Conservation (phyloP, 2,329 filamentous ascomycete species). For the Nigrospora sphaerica region DNA sequence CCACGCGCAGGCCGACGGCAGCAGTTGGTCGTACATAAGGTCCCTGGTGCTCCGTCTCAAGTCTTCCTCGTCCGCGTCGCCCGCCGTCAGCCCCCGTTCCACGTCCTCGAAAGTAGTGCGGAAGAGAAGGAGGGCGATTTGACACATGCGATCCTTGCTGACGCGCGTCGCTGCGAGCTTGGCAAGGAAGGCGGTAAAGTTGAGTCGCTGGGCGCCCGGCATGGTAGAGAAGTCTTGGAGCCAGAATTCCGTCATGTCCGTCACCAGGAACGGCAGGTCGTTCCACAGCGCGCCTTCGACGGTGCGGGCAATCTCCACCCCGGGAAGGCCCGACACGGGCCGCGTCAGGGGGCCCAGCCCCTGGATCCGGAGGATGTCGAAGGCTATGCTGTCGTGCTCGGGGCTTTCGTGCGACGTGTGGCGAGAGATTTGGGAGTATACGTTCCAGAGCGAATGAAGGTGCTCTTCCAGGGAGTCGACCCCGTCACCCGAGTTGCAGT, state of each 20-base stretch:
- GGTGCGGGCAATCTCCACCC: not conserved
- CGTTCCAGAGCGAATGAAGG: not conserved
- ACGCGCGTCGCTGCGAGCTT: not conserved
- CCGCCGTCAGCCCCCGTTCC: not conserved
- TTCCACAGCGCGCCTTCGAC: not conserved
- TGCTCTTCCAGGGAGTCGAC: not conserved
- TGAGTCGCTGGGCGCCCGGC: not conserved
- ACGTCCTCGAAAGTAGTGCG: not conserved
- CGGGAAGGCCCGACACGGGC: not conserved
- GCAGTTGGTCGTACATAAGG: not conserved
- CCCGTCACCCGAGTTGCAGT: not conserved
- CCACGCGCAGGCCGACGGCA: not conserved
- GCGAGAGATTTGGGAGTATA: not conserved
- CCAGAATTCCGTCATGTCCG: not conserved
- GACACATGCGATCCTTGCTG: not conserved
- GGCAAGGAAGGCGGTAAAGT: not conserved
- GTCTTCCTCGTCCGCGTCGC: not conserved
- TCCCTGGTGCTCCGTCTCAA: not conserved
- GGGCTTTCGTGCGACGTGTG: not conserved
- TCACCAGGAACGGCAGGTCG: slow-evolving; percentile 1
- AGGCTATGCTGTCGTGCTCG: not conserved
- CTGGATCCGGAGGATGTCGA: not conserved
- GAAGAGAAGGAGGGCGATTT: not conserved
- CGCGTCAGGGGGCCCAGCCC: not conserved
- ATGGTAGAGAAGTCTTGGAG: not conserved